phyloP scores from a whole-genome alignment of 208 protist species.

The Leishmania mexicana region DNA sequence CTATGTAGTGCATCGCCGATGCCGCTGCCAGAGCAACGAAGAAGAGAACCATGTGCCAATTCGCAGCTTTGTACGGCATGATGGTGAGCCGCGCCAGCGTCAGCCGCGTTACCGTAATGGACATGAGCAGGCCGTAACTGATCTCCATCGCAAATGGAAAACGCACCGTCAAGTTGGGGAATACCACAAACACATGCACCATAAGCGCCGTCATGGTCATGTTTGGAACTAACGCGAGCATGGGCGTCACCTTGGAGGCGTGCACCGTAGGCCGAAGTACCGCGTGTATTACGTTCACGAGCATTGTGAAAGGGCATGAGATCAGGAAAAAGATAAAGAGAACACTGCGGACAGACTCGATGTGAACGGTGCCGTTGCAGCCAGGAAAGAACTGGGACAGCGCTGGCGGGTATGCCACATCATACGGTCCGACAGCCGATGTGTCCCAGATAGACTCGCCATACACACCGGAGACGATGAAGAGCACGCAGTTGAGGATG shows the following conservation, averaged over 20 bases:
- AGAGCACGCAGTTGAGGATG: constrained; percentile 58
- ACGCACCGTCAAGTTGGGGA: constrained; percentile 41
- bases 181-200: constrained; percentile 47
- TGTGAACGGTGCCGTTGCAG: constrained; percentile 29
- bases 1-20: constrained; percentile 37
- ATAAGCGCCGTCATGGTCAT: constrained; percentile 46
- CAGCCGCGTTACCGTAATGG: constrained; percentile 75
- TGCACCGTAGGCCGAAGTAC: constrained; percentile 38
- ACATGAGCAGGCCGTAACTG: constrained; percentile 73
- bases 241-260: constrained; percentile 24
- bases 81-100: constrained; percentile 77
- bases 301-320: constrained; percentile 47
- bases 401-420: constrained; percentile 22
- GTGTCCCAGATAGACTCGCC: constrained; percentile 53
- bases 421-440: constrained; percentile 42
- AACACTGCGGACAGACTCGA: constrained; percentile 51
- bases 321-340: constrained; percentile 47
- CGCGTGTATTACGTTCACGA: constrained; percentile 62
- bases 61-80: constrained; percentile 68
- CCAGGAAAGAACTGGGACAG: constrained; percentile 16
- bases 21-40: constrained; percentile 34
- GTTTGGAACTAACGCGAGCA: constrained; percentile 52
- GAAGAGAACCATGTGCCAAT: constrained; percentile 40
- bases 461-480: constrained; percentile 55
- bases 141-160: constrained; percentile 81